Conservation (phyloP, 306 rosid species). For the Rubus idaeus region DNA sequence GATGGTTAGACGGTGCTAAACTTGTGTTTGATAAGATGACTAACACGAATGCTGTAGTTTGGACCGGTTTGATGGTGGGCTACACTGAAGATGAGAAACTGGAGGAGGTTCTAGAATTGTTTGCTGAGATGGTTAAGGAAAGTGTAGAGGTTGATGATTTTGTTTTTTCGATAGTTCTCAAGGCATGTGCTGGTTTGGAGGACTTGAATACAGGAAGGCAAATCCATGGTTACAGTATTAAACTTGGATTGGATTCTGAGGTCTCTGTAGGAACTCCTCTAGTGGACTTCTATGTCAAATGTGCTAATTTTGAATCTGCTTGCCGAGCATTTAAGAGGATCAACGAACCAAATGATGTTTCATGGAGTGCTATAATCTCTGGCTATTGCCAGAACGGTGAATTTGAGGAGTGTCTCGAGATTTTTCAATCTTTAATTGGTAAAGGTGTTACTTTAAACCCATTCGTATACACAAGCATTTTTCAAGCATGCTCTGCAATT, state of each 20-base stretch:
- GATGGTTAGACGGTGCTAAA: constrained; percentile 51
- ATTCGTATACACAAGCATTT: constrained; percentile 51
- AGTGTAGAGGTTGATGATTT: constrained; percentile 51
- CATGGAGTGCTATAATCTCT: constrained; percentile 58
- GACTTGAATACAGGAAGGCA: constrained; percentile 44
- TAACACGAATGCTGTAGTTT: constrained; percentile 47
- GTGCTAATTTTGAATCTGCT: constrained; percentile 49
- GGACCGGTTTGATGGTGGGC: constrained; percentile 66
- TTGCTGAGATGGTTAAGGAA: constrained; percentile 44
- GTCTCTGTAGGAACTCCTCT: constrained; percentile 70
- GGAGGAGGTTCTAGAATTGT: constrained; percentile 38
- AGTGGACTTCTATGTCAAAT: constrained; percentile 59
- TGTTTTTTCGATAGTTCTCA: constrained; percentile 54
- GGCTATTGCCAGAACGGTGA: constrained; percentile 59
- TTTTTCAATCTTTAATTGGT: constrained; percentile 45
- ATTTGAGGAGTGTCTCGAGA: constrained; percentile 44
- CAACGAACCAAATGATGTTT: constrained; percentile 52
- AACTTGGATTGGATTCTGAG: constrained; percentile 55
- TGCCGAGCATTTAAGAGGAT: constrained; percentile 46
- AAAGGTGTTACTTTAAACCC: constrained; percentile 50
- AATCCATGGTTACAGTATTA: constrained; percentile 48
- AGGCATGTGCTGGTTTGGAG: constrained; percentile 53
- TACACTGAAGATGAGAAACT: constrained; percentile 43
- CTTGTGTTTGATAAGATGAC: constrained; percentile 44
- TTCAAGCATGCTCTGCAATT: constrained; percentile 59